Conservation (phyloP, 2,329 filamentous ascomycete genomes). For the Penicillium capsulatum region DNA sequence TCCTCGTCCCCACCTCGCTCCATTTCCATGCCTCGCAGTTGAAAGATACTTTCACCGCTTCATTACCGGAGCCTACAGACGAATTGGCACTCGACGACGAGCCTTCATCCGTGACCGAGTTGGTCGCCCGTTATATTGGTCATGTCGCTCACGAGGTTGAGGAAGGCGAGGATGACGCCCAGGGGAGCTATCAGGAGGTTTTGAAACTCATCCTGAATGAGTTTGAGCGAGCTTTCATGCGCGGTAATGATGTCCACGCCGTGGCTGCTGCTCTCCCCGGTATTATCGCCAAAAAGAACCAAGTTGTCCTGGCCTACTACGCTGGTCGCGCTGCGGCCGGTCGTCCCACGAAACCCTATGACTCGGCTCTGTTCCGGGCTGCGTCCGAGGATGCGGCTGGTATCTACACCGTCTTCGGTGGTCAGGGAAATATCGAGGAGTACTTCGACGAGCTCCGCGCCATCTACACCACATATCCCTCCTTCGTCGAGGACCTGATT, state of each 20-base stretch:
- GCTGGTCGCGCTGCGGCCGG: slow-evolving; percentile 78
- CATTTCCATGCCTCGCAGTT: slow-evolving; percentile 95
- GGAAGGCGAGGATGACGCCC: slow-evolving; percentile 82
- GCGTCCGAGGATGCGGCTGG: slow-evolving; percentile 77
- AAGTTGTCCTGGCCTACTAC: slow-evolving; percentile 88
- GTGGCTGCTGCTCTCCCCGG: slow-evolving; percentile 80
- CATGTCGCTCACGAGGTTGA: slow-evolving; percentile 86
- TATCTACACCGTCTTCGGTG: slow-evolving; percentile 92
- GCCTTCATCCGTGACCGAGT: slow-evolving; percentile 89
- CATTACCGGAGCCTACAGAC: slow-evolving; percentile 85
- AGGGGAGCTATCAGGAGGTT: slow-evolving; percentile 86
- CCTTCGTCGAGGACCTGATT: slow-evolving; percentile 83
- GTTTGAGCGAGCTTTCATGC: slow-evolving; percentile 91
- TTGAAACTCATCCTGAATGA: slow-evolving; percentile 90
- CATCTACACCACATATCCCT: slow-evolving; percentile 84
- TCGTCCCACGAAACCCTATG: slow-evolving; percentile 82
- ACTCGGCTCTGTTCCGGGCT: slow-evolving; percentile 87
- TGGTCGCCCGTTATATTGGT: slow-evolving; percentile 89
- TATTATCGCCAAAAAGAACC: slow-evolving; percentile 86
- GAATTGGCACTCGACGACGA: slow-evolving; percentile 98
- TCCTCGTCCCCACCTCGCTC: slow-evolving; percentile 88
- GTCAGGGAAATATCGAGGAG: slow-evolving; percentile 98
- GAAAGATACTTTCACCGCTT: slow-evolving; percentile 82
- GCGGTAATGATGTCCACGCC: slow-evolving; percentile 94
- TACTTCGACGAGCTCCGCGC: slow-evolving; percentile 97